Base-by-base conservation (phyloP, 768 basidiomycete species). In the Russula abietina region DNA sequence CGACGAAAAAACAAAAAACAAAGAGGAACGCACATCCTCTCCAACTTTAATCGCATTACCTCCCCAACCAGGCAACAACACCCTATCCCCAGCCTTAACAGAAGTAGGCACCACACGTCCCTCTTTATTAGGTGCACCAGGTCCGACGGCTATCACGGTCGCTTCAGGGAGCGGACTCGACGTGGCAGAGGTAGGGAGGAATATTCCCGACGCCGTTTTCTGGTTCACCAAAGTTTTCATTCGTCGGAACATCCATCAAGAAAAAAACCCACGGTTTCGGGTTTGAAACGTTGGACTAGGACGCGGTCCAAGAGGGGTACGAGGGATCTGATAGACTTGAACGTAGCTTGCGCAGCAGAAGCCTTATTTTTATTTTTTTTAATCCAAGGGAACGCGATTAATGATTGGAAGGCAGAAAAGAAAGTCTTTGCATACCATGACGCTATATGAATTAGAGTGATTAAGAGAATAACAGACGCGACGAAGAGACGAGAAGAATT, bases 131-230 rank as follows among this genome's bases (percentile, higher is more conserved):
- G 86, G 88, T n/a, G 89, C 89, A 36, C 97, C 97, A 38, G 96
- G 96, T 60, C 96, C 96, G 53, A 91, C 88, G 30, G 97, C 91
- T 73, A 98, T 88, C 71, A 97, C 96, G 33, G 93, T 96, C 6
- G 93, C 96, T 77, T 98, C 96, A 2, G 96, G 94, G n/a, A 98
- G 83, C 26, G 94, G 94, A 69, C 75, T 85, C 67, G 74, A 83
- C 30, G 91, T 93, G 6, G 90, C 85, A 1, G 93, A 92, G 0
- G 89, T 83, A n/a, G 97, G 97, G 51, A 99, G 81, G 84, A 94
- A 94, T 73, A 99, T 87, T 39, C 97, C 97, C 26, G 89, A 77
- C 3, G 97, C 89, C n/a, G 96, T 99, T 95, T 98, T 97, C 95
- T 98, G 69, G 3, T n/a, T n/a, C n/a, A 22, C 11, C 48, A 14